Percentiles rank a stretch among this genome's conserved stretches.
Evolutionary conservation across 768 basidiomycete genomes (phyloP).

Genomic region (Suillus brevipes): DNA sequence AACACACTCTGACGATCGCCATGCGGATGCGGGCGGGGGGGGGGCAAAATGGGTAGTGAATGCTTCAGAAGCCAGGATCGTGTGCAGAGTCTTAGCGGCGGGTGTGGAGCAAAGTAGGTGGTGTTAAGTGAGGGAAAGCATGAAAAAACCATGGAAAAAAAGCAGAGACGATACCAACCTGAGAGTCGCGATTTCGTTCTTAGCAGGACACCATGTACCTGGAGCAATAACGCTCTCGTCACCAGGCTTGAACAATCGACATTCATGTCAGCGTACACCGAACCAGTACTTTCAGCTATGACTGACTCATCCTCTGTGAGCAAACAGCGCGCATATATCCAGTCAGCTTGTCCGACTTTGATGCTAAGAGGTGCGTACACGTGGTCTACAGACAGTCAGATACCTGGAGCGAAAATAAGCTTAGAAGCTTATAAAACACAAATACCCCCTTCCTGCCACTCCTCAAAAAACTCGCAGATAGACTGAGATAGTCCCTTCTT

Average conservation of each 20-base stretch:
- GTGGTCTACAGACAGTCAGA: constrained; percentile 2
- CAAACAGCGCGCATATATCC: background rate
- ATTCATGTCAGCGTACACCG: constrained; percentile 4
- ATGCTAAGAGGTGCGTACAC: background rate
- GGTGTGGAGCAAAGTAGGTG: constrained; percentile 63
- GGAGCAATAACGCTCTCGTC: constrained; percentile 73
- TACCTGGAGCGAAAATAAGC: no score
- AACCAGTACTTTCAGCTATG: background rate
- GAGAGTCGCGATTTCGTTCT: constrained; percentile 76
- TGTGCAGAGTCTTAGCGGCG: constrained; percentile 50
- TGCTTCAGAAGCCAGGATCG: constrained; percentile 60
- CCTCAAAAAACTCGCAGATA: constrained; percentile 84
- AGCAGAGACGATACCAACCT: constrained; percentile 41
- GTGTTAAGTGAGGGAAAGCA: constrained; percentile 13
- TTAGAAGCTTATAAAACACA: constrained; percentile 66
- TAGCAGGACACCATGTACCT: constrained; percentile 77
- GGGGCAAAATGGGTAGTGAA: constrained; percentile 82
- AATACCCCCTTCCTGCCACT: constrained; percentile 93
- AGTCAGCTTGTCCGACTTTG: background rate
- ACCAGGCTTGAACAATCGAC: constrained; percentile 57
- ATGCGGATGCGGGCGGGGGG: constrained; percentile 55
- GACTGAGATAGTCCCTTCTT: constrained; percentile 76
- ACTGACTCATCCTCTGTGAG: background rate
- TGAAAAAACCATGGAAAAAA: background rate
- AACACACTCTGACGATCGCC: constrained; percentile 77